Evolutionary conservation across 129 eudicot species (phyloP), one percentile per base, ranked within the genome.

Genomic region (Artemisia tridentata): DNA sequence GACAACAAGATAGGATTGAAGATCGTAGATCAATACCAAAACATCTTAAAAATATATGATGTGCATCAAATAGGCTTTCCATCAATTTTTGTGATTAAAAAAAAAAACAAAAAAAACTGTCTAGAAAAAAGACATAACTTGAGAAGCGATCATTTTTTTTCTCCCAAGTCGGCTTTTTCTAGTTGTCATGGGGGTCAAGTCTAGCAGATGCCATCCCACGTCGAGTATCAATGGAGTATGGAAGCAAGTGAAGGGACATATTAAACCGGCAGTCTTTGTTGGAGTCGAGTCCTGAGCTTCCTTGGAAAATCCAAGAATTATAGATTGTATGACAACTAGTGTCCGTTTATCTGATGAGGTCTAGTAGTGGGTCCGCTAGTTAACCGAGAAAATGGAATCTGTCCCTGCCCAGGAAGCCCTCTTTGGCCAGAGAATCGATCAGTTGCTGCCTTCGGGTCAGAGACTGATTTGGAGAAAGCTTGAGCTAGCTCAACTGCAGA

Each of bases 401-500:
- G 92, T 9, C 74, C 74, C 18, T 83, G 89, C 69, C 79, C 72
- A 0, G 98, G 82, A 71, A 86, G 51, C 62, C 91, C 92, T 76
- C 92, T 79, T 64, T 75, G 82, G 17, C 85, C 82, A 16, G 95
- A 68, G 64, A 88, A 79, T 31, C 87, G 86, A 25, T 86, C 91
- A 10, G 62, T 54, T 55, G 84, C 62, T 34, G 68, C 65, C 56
- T 84, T 82, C 6, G 96, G 90, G 63, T 81, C 96, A 65, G 91
- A 86, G 57, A 88, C 90, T 2, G 96, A 81, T 69, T 74, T 95
- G 7, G 97, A 95, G 65, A 90, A 95, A 55, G 95, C 91, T 72
- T 84, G 96, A 56, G 93, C 97, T 47, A 90, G 91, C 80, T 90
- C 97, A 56, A 88, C 91, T 27, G 99, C 97, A 3, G 99, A 90